Conservation (phyloP, 179 eudicot species). For the Silene noctiflora region DNA sequence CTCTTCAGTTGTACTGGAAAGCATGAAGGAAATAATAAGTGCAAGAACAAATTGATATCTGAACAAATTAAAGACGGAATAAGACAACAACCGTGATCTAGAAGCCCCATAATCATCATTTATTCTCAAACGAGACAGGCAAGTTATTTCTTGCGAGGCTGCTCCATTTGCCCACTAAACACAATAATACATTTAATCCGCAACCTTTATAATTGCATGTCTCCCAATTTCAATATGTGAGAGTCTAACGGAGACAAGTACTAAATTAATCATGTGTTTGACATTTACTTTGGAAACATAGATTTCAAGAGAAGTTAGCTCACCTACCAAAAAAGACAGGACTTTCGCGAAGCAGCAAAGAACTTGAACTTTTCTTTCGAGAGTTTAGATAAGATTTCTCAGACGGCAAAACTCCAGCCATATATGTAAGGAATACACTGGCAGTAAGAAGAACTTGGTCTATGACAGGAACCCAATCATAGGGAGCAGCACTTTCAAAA, state of each 20-base stretch:
- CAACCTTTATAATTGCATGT: neutral
- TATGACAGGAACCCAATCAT: slow-evolving; percentile 66
- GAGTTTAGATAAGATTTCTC: slow-evolving; percentile 35
- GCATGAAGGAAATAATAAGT: slow-evolving; percentile 1
- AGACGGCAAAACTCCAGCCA: slow-evolving; percentile 81
- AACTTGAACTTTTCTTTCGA: slow-evolving; percentile 37
- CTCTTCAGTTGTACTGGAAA: slow-evolving; percentile 42
- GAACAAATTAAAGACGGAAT: slow-evolving; percentile 1
- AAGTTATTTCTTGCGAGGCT: neutral
- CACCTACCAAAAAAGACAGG: slow-evolving; percentile 74
- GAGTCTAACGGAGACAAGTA: too few relatives aligned
- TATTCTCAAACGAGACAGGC: neutral
- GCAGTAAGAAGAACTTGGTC: slow-evolving; percentile 77
- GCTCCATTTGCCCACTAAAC: neutral
- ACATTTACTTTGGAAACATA: neutral
- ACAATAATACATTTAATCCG: neutral
- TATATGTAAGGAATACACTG: slow-evolving; percentile 70
- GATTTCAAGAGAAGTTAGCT: slow-evolving; percentile 29
- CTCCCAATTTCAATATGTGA: neutral
- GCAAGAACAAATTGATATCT: slow-evolving; percentile 5
- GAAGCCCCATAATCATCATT: neutral
- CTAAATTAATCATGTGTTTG: neutral
- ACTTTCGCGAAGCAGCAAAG: slow-evolving; percentile 38
- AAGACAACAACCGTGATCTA: neutral
- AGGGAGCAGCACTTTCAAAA: slow-evolving; percentile 44